Conservation (phyloP, 2,329 filamentous ascomycete species). For the Xylariaceae sp. region DNA sequence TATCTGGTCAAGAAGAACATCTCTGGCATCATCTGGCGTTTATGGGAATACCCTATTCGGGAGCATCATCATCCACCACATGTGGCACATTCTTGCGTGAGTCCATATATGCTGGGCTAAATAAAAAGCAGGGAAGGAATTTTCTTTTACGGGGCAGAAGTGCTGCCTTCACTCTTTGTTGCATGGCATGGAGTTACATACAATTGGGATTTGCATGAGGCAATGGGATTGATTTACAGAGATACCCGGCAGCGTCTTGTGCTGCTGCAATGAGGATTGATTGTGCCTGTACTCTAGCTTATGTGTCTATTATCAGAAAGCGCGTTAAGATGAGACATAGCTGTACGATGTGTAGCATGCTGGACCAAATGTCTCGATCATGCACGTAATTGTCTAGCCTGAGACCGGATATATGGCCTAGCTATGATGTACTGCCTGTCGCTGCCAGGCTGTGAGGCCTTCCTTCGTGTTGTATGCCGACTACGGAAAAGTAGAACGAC, state of each 20-base stretch:
- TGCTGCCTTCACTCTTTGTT: slow-evolving; percentile 7
- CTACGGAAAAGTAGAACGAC: no score
- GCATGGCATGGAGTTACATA: slow-evolving; percentile 18
- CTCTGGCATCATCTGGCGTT: slow-evolving; percentile 18
- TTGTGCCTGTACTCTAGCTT: neutral
- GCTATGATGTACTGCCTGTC: no score
- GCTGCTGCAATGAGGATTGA: slow-evolving; percentile 1
- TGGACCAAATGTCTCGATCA: neutral
- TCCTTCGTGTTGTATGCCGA: no score
- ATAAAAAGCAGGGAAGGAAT: no score
- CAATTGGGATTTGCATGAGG: slow-evolving; percentile 8
- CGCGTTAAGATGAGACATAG: neutral
- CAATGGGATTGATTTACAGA: slow-evolving; percentile 4
- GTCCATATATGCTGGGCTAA: neutral
- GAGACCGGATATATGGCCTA: neutral
- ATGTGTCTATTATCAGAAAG: slow-evolving; percentile 2
- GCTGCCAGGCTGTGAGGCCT: no score
- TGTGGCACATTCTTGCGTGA: slow-evolving; percentile 30
- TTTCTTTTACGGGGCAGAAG: neutral
- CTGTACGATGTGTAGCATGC: neutral
- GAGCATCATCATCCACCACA: slow-evolving; percentile 29
- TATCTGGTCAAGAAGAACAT: slow-evolving; percentile 26
- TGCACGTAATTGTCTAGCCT: neutral
- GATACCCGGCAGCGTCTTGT: slow-evolving; percentile 14
- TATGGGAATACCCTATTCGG: slow-evolving; percentile 30